Conservation (phyloP, 164 flowering plant genomes). For the Akebia trifoliata region DNA sequence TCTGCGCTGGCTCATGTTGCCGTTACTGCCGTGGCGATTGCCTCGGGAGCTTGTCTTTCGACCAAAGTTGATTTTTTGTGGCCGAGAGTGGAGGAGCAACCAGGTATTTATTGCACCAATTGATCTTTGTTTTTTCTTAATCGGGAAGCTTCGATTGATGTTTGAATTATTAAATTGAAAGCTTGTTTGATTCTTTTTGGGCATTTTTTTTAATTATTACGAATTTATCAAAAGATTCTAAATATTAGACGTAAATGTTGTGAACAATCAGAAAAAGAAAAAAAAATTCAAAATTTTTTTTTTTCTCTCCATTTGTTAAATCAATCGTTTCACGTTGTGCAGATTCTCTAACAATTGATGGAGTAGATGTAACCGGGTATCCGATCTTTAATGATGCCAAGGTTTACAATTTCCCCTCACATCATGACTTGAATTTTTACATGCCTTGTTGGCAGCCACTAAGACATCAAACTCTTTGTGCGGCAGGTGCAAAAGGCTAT, state of each 20-base stretch:
- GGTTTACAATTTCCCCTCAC: constrained; percentile 47
- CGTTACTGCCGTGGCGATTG: constrained; percentile 85
- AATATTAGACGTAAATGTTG: too few species aligned
- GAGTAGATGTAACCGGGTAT: constrained; percentile 85
- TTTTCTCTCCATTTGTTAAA: neutral
- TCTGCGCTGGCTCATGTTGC: constrained; percentile 87
- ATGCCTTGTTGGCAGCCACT: constrained; percentile 23
- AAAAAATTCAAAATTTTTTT: neutral
- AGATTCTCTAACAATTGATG: constrained; percentile 67
- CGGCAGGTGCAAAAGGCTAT: constrained; percentile 96
- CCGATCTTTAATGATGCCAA: constrained; percentile 61
- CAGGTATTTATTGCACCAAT: constrained; percentile 35
- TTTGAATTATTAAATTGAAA: constrained; percentile 3
- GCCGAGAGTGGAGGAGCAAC: constrained; percentile 74
- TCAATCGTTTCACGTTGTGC: constrained; percentile 17
- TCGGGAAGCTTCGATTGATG: neutral
- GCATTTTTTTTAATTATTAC: too few species aligned
- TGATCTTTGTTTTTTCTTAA: neutral
- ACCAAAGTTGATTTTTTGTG: constrained; percentile 87
- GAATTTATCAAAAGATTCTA: too few species aligned
- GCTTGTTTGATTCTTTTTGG: too few species aligned
- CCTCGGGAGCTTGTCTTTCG: constrained; percentile 92
- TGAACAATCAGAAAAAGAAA: too few species aligned
- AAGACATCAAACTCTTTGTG: constrained; percentile 31
- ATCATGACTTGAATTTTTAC: constrained; percentile 14